Base-by-base conservation (phyloP, 495 filamentous ascomycete species). In the Apodospora peruviana region DNA sequence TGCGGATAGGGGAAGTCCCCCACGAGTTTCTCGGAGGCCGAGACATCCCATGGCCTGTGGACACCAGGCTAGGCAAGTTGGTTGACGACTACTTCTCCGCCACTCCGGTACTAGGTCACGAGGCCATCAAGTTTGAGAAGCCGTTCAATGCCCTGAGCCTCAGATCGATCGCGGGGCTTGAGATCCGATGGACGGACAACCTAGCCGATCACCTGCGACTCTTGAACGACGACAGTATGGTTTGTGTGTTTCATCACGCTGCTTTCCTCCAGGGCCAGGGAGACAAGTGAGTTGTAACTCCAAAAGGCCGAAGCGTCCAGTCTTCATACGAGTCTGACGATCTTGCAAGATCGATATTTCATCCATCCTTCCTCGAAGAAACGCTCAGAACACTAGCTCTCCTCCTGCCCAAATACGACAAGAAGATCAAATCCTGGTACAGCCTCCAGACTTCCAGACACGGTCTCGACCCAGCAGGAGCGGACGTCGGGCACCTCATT, bases 201-300 rank as follows among this genome's bases (percentile, higher is more conserved):
- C 47, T 78, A 1, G 60, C 63, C 2, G 69, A 78, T 40, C 74
- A 78, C 50, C n/a, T n/a, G n/a, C 60, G 56, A 0, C 48, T 76
- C 10, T 52, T 58, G 8, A 68, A 73, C 11, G 67, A 66, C 27
- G 70, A 71, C 18, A 67, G 56, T 5, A 68, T 45, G 23, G 58
- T 77, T 9, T 40, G 50, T 0, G 53, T 80, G 4, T 80, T 77
- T 40, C 71, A 78, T 48, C 69, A 76, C 45, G 71, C 52, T 4
- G 61, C 59, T 0, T 74, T 74, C 42, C 48, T 74, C 27, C 7
- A 32, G 27, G 7, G 27, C 27, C 27, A 36, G 40, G 19, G 29
- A 35, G 22, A 3, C 16, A 34, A 22, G 9, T 25, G 37, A 40
- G 5, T n/a, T 40, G 5, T 14, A 7, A 7, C 27, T 32, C 7